Base-by-base conservation (phyloP, 148 eudicot species). In the Drosera capensis region DNA sequence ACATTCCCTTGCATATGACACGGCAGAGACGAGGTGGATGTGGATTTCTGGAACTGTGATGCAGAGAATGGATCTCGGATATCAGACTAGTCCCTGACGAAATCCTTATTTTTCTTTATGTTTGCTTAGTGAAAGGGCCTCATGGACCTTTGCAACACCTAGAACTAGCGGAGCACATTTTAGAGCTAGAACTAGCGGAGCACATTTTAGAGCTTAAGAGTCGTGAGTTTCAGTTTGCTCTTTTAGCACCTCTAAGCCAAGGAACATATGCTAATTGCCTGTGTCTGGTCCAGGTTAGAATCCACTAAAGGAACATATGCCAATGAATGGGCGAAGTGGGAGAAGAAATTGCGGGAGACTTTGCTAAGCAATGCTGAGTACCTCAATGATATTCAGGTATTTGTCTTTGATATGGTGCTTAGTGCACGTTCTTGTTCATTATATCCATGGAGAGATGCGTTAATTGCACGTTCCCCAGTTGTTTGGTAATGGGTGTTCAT, bases 261-360 rank as follows among this genome's bases (percentile, higher is more conserved):
- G n/a, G n/a, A n/a, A n/a, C n/a, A n/a, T n/a, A n/a, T 28, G 31
- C 31, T 20, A 20, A 9, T 43, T 35, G 14, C 16, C 16, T 40
- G 31, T 9, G 49, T 51, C 29, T 40, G 44, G 42, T 49, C 37
- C 65, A 90, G 97, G 52, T n/a, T 63, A 71, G 97, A 90, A 16
- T 60, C 97, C 25, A 68, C 68, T 19, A 90, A 90, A 72, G 95
- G 97, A 38, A 25, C 92, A 45, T 90, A 84, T 70, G 79, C 67
- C 14, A 55, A 45, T 34, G 95, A 84, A 43, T 84, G 95, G 97
- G 59, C 57, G 31, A 69, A 64, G 37, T 90, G 97, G 97, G 97
- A 90, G 71, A 84, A 78, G 56, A 62, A 62, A 48, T 28, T 78
- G 65, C 73, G 87, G 39, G 76, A 71, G 28, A 63, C 65, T 40